These are phyloP conservation scores for Sisymbrium altissimum DNA, from an alignment of 345 rosid species.

Conservation along the genomic window DNA sequence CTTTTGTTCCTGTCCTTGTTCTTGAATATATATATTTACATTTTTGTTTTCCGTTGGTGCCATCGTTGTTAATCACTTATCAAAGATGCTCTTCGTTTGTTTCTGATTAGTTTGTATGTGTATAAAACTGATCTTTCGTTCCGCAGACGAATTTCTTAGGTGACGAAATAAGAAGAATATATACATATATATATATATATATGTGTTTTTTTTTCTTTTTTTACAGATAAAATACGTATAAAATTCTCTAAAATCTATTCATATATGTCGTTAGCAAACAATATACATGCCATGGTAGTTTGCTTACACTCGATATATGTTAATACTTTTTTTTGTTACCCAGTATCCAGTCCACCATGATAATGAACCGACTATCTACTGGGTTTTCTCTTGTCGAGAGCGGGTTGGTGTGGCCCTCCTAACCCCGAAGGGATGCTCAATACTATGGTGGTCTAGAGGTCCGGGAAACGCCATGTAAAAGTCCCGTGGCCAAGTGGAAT, in stretches of 20 bases:
- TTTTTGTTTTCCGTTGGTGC: constrained; percentile 5
- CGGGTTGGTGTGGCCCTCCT: too few species aligned
- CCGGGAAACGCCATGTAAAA: too few species aligned
- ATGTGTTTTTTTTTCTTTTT: too few species aligned
- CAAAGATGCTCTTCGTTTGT: neutral
- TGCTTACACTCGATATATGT: neutral
- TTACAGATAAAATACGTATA: neutral
- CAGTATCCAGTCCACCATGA: too few species aligned
- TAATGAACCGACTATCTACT: too few species aligned
- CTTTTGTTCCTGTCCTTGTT: constrained; percentile 42
- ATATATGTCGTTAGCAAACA: neutral
- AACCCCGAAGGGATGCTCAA: too few species aligned
- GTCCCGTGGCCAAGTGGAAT: too few species aligned
- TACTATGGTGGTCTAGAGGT: too few species aligned
- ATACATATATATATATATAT: too few species aligned
- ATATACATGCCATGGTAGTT: neutral
- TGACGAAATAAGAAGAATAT: neutral
- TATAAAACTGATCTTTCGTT: neutral
- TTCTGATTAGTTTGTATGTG: neutral
- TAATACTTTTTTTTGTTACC: too few species aligned
- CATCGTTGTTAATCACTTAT: constrained; percentile 1
- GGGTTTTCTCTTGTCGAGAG: too few species aligned
- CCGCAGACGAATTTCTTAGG: neutral
- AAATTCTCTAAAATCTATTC: too few species aligned
- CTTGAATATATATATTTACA: constrained; percentile 30